A percentile compares a stretch with the other conserved stretches of the same genome.
Conservation (phyloP, 2,329 filamentous ascomycete genomes). For the Diaporthe citri region DNA sequence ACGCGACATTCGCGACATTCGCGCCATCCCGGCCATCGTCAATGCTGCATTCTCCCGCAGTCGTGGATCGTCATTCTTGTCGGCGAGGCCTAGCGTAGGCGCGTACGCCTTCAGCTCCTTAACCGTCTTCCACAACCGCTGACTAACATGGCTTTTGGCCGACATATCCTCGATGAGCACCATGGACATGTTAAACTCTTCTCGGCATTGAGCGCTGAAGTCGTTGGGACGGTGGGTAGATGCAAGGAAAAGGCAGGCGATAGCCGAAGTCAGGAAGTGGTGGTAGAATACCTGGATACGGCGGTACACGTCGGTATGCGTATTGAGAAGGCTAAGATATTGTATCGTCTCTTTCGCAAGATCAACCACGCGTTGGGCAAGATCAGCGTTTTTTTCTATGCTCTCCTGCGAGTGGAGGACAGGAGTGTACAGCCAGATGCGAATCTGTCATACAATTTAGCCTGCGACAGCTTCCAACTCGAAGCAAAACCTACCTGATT, state of each 20-base stretch:
- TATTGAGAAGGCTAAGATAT: constrained; percentile 77
- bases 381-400: constrained; percentile 80
- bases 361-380: constrained; percentile 81
- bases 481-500: constrained; percentile 72
- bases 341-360: constrained; percentile 83
- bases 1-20: constrained; percentile 62
- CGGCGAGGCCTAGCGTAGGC: constrained; percentile 72
- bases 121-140: constrained; percentile 80
- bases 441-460: constrained; percentile 63
- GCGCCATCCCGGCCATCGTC: constrained; percentile 68
- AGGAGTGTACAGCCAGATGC: constrained; percentile 89
- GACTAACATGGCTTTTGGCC: constrained; percentile 77
- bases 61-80: constrained; percentile 63
- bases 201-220: constrained; percentile 76
- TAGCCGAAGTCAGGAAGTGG: constrained; percentile 81
- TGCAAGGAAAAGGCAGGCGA: constrained; percentile 82
- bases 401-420: constrained; percentile 86
- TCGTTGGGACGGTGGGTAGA: constrained; percentile 80
- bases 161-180: constrained; percentile 81
- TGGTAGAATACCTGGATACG: constrained; percentile 83
- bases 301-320: constrained; percentile 78
- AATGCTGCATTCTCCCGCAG: constrained; percentile 59
- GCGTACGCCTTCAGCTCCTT: constrained; percentile 79
- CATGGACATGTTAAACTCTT: constrained; percentile 84
- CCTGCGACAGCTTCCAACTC: background rate